Base-by-base conservation (phyloP, 1,284 basidiomycete species). In the Exobasidium rhododendri region DNA sequence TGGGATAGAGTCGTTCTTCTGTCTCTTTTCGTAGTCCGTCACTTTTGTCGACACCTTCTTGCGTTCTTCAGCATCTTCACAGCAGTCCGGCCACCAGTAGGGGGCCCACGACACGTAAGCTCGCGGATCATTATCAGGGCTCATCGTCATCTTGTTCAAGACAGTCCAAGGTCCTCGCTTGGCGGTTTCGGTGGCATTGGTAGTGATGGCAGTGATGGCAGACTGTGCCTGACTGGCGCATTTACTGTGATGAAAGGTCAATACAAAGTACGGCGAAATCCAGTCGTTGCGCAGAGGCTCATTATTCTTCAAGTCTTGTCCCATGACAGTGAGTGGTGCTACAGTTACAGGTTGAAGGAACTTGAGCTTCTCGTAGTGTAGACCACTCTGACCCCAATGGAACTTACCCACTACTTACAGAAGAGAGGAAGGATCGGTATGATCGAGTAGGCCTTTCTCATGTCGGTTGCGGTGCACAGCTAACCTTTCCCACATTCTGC, bases 71-170 rank as follows among this genome's bases (percentile, higher is more conserved):
- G 24, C 47, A 40, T 53, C 13, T 26, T 53, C 51, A 31, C 35
- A 31, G 24, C 24, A 53, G 44, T 61, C 45, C 29, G 62, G 59
- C 59, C 59, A 64, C 62, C 62, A 64, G 50, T 64, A 64, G 29
- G 59, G 62, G 4, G 62, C 62, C 62, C 62, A 64, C 26, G 49
- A 54, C 29, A 64, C 49, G 32, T 60, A 64, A 14, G 60, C 58
- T 20, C 45, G 35, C 11, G 62, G 40, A 51, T 64, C 60, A 10
- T 44, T 45, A 17, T 32, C 40, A 13, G 62, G 61, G 17, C 35
- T 40, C 35, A 40, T 40, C 35, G 35, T 57, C 17, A 32, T 54
- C 46, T 60, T 60, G 14, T 47, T 45, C 55, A 58, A 59, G 20
- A 60, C 58, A 10, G 35, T 40, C 35, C 35, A 40, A 40, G 35